Percentiles rank a stretch among this genome's conserved stretches.
phyloP scores from a whole-genome alignment of 371 early-diverging fungal genomes.

The Globomyces sp. region DNA sequence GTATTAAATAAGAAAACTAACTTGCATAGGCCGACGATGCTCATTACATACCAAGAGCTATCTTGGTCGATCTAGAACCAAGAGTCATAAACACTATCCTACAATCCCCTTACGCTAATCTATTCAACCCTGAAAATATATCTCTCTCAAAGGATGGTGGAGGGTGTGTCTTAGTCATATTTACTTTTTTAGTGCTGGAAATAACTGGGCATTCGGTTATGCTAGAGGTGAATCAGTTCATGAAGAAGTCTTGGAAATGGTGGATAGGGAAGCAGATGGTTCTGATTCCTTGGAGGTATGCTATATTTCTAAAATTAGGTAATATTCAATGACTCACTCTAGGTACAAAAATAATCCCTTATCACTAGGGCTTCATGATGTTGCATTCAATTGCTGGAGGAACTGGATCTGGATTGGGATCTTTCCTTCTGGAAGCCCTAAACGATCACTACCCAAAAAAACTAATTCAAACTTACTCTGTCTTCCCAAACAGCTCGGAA shows the following conservation, averaged over 20 bases:
- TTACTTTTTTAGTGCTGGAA: constrained; percentile 36
- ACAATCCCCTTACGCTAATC: constrained; percentile 43
- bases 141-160: constrained; percentile 81
- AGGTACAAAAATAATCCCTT: constrained; percentile 83
- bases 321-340: not conserved
- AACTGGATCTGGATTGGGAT: constrained; percentile 54
- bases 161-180: not conserved
- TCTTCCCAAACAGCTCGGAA: constrained; percentile 99
- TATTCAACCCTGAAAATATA: constrained; percentile 81
- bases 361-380: constrained; percentile 65
- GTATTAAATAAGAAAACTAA: too few relatives aligned
- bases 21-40: constrained; percentile 45
- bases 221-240: constrained; percentile 40
- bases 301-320: constrained; percentile 45
- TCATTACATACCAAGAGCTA: constrained; percentile 72
- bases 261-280: constrained; percentile 60
- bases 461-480: constrained; percentile 96
- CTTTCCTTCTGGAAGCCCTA: constrained; percentile 45
- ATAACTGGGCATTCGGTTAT: constrained; percentile 54
- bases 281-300: constrained; percentile 45
- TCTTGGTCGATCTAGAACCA: constrained; percentile 98
- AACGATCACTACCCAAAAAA: constrained; percentile 98
- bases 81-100: constrained; percentile 59
- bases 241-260: constrained; percentile 48
- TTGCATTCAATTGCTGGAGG: constrained; percentile 55